phyloP scores from a whole-genome alignment of 345 rosid genomes.

The Heritiera littoralis region DNA sequence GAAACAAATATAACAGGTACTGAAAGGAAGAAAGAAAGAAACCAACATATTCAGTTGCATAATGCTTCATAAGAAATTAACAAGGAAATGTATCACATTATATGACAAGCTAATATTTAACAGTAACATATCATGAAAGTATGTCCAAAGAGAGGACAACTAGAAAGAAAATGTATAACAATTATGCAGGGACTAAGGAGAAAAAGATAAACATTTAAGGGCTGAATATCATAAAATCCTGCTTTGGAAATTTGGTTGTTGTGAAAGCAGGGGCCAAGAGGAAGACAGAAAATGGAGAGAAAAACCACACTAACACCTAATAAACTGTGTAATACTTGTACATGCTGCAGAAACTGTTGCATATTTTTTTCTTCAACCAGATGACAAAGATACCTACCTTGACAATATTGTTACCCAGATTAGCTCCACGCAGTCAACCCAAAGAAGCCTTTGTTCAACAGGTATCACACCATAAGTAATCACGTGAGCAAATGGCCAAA shows the following conservation, averaged over 20 bases:
- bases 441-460: constrained; percentile 87
- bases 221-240: background rate
- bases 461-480: constrained; percentile 81
- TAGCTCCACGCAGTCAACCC: constrained; percentile 95
- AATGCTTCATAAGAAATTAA: background rate
- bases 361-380: constrained; percentile 2
- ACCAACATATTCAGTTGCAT: background rate
- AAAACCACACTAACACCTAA: background rate
- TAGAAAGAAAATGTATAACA: background rate
- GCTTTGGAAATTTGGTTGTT: background rate
- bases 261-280: background rate
- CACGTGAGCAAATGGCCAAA: constrained; percentile 94
- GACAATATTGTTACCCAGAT: constrained; percentile 93
- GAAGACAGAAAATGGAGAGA: background rate
- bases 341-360: background rate
- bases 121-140: background rate
- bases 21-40: background rate
- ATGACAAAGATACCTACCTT: constrained; percentile 48
- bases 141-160: background rate
- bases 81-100: background rate
- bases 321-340: background rate
- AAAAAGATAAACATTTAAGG: background rate
- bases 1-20: background rate
- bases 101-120: background rate
- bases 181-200: background rate